phyloP scores from a whole-genome alignment of 495 filamentous ascomycete species.

The Tuber calosporum region DNA sequence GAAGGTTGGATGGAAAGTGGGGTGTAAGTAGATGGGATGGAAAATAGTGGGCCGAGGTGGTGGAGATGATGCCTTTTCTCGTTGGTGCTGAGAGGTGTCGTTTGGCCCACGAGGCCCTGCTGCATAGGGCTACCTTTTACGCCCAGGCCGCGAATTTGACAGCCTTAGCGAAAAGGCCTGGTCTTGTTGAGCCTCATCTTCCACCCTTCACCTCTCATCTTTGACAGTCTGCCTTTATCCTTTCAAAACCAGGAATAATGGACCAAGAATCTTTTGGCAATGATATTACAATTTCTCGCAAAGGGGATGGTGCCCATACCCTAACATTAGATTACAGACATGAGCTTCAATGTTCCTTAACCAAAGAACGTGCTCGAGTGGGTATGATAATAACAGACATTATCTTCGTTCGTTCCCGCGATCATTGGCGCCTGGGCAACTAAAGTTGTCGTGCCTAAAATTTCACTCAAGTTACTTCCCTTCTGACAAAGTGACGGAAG shows the following conservation, averaged over 20 bases:
- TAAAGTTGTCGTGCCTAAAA: neutral
- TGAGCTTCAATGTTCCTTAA: neutral
- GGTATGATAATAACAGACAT: neutral
- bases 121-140: neutral
- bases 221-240: neutral
- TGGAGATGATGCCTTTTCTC: conserved; percentile 32
- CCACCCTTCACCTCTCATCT: no score
- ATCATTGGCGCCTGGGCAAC: neutral
- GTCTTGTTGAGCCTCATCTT: neutral
- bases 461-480: neutral
- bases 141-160: neutral
- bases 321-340: neutral
- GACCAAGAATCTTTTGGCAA: neutral
- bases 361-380: neutral
- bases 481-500: neutral
- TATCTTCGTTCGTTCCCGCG: neutral
- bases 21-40: conserved; percentile 30
- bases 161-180: neutral
- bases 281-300: neutral
- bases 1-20: conserved; percentile 35
- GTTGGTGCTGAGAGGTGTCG: conserved; percentile 39
- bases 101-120: conserved; percentile 17
- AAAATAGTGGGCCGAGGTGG: conserved; percentile 27
- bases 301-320: neutral
- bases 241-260: neutral